A percentile compares a stretch with the other conserved stretches of the same genome.
Evolutionary conservation across 2,329 filamentous ascomycete genomes (phyloP).

Genomic region (Dendrostoma leiphaemia): DNA sequence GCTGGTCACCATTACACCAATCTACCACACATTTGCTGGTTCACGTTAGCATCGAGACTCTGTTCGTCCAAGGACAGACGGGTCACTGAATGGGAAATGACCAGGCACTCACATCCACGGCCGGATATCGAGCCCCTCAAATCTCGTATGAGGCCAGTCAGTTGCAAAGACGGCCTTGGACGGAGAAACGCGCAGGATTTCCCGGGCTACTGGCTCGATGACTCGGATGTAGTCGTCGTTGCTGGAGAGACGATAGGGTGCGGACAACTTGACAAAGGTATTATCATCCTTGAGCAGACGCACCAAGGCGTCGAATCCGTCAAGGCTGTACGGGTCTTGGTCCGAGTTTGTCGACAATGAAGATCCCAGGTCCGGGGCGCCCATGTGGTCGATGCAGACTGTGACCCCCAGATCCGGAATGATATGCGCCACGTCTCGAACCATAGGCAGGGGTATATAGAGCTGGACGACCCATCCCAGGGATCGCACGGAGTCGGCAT

Average conservation of each 20-base stretch:
- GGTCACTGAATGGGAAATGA: no score
- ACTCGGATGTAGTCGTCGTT: slow-evolving; percentile 21
- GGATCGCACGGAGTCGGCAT: slow-evolving; percentile 25
- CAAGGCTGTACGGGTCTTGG: slow-evolving; percentile 14
- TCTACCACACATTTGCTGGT: slow-evolving; percentile 49
- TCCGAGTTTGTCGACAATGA: slow-evolving; percentile 1
- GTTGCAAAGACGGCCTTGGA: slow-evolving; percentile 22
- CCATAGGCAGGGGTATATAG: slow-evolving; percentile 26
- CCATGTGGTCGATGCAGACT: slow-evolving; percentile 28
- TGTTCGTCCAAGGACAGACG: no score
- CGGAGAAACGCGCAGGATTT: slow-evolving; percentile 14
- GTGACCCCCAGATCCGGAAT: slow-evolving; percentile 25
- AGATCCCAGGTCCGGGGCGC: slow-evolving; percentile 19
- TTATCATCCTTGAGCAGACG: slow-evolving; percentile 15
- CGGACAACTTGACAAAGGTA: slow-evolving; percentile 27
- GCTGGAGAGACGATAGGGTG: slow-evolving; percentile 25
- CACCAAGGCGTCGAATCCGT: slow-evolving; percentile 12
- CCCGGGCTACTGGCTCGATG: slow-evolving; percentile 22
- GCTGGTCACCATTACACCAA: slow-evolving; percentile 46
- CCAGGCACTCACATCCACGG: no score
- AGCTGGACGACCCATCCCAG: slow-evolving; percentile 30
- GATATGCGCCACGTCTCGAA: slow-evolving; percentile 22
- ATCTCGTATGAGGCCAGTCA: slow-evolving; percentile 46
- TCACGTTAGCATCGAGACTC: no score
- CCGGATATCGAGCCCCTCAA: slow-evolving; percentile 53